A percentile compares a stretch with the other conserved stretches of the same genome.
phyloP scores from a whole-genome alignment of 805 yeast species.

The Yueomyces sp. region DNA sequence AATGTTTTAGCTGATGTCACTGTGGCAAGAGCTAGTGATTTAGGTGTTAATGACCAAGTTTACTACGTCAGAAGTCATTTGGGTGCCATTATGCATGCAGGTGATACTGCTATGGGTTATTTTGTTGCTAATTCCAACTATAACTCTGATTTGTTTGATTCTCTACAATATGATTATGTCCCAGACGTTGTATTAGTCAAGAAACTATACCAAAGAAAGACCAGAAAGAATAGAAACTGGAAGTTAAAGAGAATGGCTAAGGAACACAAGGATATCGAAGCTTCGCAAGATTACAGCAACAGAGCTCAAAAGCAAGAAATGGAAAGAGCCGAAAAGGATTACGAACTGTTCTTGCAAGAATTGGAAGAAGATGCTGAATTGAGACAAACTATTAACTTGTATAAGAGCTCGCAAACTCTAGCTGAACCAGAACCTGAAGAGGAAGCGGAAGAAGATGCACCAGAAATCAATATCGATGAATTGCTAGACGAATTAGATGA shows the following conservation, averaged over 20 bases:
- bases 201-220: constrained; percentile 75
- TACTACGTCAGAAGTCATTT: constrained; percentile 81
- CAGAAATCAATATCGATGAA: constrained; percentile 82
- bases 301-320: constrained; percentile 78
- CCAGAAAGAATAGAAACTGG: constrained; percentile 70
- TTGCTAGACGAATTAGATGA: constrained; percentile 89
- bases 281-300: constrained; percentile 42
- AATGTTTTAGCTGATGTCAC: constrained; percentile 81
- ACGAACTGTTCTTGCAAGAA: constrained; percentile 90
- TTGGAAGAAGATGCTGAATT: constrained; percentile 93
- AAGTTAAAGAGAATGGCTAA: constrained; percentile 94
- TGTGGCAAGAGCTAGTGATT: constrained; percentile 76
- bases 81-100: constrained; percentile 92
- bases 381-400: constrained; percentile 79
- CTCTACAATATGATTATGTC: constrained; percentile 40
- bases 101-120: constrained; percentile 91
- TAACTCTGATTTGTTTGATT: constrained; percentile 79
- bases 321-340: constrained; percentile 88
- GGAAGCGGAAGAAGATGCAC: constrained; percentile 69
- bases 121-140: constrained; percentile 74
- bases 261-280: constrained; percentile 82
- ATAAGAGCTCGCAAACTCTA: constrained; percentile 39
- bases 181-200: constrained; percentile 84
- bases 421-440: constrained; percentile 27
- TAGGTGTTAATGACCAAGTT: constrained; percentile 75